A percentile compares a stretch with the other conserved stretches of the same genome.
phyloP scores from a whole-genome alignment of 2,329 filamentous ascomycete genomes.

The Sodiomyces alkalinus region DNA sequence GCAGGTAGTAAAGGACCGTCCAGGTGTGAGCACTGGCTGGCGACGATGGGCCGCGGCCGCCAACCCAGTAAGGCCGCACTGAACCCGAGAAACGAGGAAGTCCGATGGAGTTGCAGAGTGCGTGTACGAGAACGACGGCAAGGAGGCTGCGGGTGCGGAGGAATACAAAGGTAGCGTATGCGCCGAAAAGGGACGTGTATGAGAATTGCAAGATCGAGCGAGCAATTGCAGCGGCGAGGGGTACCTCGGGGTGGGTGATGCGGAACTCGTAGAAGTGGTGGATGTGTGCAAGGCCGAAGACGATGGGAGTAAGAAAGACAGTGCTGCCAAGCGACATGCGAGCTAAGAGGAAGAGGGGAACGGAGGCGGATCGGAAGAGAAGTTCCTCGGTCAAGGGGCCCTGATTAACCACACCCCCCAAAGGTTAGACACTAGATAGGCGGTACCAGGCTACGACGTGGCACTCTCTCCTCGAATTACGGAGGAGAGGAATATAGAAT shows the following conservation, averaged over 20 bases:
- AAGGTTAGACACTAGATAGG: background rate
- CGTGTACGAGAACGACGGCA: conserved; percentile 61
- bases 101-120: conserved; percentile 87
- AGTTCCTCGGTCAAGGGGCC: conserved; percentile 86
- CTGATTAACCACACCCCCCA: conserved; percentile 19
- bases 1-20: conserved; percentile 65
- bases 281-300: conserved; percentile 85
- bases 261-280: conserved; percentile 96
- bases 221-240: conserved; percentile 45
- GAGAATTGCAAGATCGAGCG: conserved; percentile 70
- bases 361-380: conserved; percentile 76
- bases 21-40: conserved; percentile 27
- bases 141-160: conserved; percentile 71
- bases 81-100: conserved; percentile 74
- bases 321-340: conserved; percentile 40
- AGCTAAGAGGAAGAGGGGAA: conserved; percentile 68
- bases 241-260: conserved; percentile 58
- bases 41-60: background rate
- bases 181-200: conserved; percentile 88
- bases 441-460: background rate
- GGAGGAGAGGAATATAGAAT: too few relatives aligned
- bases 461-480: too few relatives aligned
- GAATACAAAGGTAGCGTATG: conserved; percentile 81
- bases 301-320: conserved; percentile 69
- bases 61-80: conserved; percentile 39